Conservation (phyloP, 768 basidiomycete species). For the Exsudoporus frostii region DNA sequence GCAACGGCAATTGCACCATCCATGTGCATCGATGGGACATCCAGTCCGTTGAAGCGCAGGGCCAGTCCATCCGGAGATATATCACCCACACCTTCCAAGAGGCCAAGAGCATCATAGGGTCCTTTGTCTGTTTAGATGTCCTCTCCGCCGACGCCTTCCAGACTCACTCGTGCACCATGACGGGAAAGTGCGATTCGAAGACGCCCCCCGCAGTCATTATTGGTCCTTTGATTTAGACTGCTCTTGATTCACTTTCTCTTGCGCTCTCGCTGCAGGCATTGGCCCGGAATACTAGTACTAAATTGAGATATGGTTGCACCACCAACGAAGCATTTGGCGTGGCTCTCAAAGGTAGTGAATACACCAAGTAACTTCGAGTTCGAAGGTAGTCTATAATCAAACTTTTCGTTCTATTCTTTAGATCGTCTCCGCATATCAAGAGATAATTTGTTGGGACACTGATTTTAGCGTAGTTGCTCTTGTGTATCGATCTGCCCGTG, state of each 20-base stretch:
- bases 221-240: neutral
- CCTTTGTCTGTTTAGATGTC: too few relatives aligned
- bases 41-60: constrained; percentile 24
- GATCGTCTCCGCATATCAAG: neutral
- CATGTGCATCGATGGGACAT: neutral
- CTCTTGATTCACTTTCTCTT: neutral
- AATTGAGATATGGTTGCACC: too few relatives aligned
- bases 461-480: neutral
- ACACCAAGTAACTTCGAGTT: too few relatives aligned
- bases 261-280: too few relatives aligned
- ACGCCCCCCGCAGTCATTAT: neutral
- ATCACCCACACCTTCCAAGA: constrained; percentile 21
- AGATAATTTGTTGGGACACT: neutral
- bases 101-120: constrained; percentile 10
- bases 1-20: neutral
- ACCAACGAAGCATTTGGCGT: too few relatives aligned
- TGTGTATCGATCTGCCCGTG: too few relatives aligned
- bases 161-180: neutral
- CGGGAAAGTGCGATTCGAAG: neutral
- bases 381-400: too few relatives aligned
- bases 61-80: neutral
- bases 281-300: too few relatives aligned
- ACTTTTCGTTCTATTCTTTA: too few relatives aligned
- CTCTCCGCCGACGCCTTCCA: neutral
- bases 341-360: too few relatives aligned